Percentiles rank a stretch among this genome's conserved stretches.
phyloP scores from a whole-genome alignment of 805 yeast genomes.

The Millerozyma miso region DNA sequence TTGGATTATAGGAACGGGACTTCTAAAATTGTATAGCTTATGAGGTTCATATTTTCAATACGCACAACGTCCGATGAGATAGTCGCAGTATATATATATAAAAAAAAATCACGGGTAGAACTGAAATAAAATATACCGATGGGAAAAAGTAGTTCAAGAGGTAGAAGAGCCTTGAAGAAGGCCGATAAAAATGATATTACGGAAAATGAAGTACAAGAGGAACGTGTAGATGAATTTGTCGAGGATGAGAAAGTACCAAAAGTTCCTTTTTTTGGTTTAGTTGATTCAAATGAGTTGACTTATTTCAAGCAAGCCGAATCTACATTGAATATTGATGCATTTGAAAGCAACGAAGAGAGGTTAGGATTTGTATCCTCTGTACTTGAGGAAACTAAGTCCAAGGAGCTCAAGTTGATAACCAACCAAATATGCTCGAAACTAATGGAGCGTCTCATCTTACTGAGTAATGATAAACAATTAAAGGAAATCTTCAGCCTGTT shows the following conservation, averaged over 20 bases:
- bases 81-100: not conserved
- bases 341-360: slow-evolving; percentile 69
- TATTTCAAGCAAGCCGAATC: slow-evolving; percentile 93
- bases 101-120: slow-evolving; percentile 1
- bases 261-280: slow-evolving; percentile 69
- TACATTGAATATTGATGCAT: slow-evolving; percentile 74
- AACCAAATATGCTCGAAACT: slow-evolving; percentile 93
- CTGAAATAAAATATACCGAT: slow-evolving; percentile 6
- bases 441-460: slow-evolving; percentile 77
- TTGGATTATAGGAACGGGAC: slow-evolving; percentile 29
- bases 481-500: slow-evolving; percentile 63
- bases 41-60: not conserved
- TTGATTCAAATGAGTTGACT: slow-evolving; percentile 79
- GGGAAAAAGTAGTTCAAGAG: slow-evolving; percentile 30
- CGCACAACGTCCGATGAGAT: not conserved
- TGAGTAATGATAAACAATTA: slow-evolving; percentile 61
- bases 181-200: slow-evolving; percentile 23
- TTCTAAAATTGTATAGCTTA: not conserved
- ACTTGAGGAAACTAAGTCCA: slow-evolving; percentile 80
- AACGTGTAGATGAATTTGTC: slow-evolving; percentile 6
- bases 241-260: slow-evolving; percentile 8
- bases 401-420: slow-evolving; percentile 87
- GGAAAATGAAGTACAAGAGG: slow-evolving; percentile 3
- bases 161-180: slow-evolving; percentile 27
- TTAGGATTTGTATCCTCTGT: slow-evolving; percentile 70